Evolutionary conservation across 176 grass and related monocot genomes (phyloP).

Genomic region (Aegilops speltoides): DNA sequence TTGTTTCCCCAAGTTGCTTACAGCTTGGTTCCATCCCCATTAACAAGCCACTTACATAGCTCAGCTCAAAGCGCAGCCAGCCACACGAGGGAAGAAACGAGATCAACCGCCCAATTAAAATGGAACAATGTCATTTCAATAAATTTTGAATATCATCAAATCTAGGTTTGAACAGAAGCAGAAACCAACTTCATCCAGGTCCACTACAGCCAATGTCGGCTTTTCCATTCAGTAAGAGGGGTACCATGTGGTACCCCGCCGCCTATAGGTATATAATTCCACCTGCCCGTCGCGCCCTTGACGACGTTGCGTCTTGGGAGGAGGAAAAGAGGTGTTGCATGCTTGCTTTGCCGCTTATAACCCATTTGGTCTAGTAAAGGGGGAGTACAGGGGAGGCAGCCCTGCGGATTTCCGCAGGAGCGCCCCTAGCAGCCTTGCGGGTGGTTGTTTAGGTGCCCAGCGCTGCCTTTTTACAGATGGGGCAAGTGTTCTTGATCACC

Average conservation of each 20-base stretch:
- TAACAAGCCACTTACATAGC: no score
- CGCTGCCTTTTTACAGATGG: slow-evolving; percentile 76
- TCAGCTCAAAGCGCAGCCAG: no score
- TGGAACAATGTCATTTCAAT: slow-evolving; percentile 45
- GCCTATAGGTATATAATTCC: slow-evolving; percentile 55
- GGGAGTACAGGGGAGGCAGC: background rate
- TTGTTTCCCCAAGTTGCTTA: no score
- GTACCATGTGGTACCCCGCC: slow-evolving; percentile 25
- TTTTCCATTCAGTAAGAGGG: background rate
- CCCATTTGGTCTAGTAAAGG: slow-evolving; percentile 9
- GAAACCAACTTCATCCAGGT: slow-evolving; percentile 38
- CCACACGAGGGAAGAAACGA: background rate
- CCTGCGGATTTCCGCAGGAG: background rate
- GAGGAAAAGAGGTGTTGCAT: slow-evolving; percentile 18
- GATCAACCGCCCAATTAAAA: background rate
- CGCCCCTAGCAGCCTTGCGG: background rate
- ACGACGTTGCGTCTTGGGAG: background rate
- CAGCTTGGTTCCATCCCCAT: no score
- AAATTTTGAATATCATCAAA: slow-evolving; percentile 25
- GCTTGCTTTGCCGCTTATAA: slow-evolving; percentile 5
- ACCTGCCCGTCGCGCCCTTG: background rate
- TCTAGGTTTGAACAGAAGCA: slow-evolving; percentile 39
- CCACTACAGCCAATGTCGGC: slow-evolving; percentile 36
- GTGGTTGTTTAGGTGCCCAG: slow-evolving; percentile 38
- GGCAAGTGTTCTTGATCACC: slow-evolving; percentile 78